Evolutionary conservation across 148 eudicot species (phyloP).

Genomic region (Vaccinium macrocarpon): DNA sequence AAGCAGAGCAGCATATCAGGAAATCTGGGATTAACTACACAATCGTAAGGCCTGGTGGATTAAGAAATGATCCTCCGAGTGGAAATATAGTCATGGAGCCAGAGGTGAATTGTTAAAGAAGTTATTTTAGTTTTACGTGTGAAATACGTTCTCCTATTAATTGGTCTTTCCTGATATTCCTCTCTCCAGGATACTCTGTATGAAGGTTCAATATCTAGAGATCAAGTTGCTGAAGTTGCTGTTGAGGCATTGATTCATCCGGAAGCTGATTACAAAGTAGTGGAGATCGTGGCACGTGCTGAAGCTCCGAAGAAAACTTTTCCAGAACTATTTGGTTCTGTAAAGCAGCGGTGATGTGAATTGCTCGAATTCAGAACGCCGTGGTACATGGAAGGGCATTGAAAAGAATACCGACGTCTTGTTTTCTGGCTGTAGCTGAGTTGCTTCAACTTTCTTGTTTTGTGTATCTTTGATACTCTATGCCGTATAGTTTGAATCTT

Average conservation of each 20-base stretch:
- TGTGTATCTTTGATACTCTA: no score
- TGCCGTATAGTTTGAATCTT: no score
- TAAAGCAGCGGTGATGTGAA: conserved; percentile 45
- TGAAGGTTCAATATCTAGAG: conserved; percentile 83
- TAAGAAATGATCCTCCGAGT: conserved; percentile 80
- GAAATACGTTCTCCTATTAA: neutral
- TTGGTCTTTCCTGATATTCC: neutral
- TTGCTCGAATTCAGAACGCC: neutral
- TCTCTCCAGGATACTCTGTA: conserved; percentile 64
- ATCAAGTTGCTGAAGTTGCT: conserved; percentile 94
- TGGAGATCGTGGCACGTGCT: conserved; percentile 79
- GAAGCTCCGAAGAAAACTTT: conserved; percentile 79
- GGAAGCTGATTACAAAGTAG: conserved; percentile 79
- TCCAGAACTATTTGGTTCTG: conserved; percentile 60
- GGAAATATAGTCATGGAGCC: conserved; percentile 90
- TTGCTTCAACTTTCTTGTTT: no score
- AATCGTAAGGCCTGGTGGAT: conserved; percentile 91
- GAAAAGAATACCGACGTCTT: no score
- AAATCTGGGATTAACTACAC: conserved; percentile 90
- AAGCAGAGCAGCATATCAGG: conserved; percentile 77
- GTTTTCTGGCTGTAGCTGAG: no score
- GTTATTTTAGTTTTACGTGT: neutral
- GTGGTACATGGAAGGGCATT: neutral
- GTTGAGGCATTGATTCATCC: conserved; percentile 76
- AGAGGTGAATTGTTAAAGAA: conserved; percentile 44